These are phyloP conservation scores for Porphyrellus cyaneotinctus DNA, from an alignment of 768 basidiomycete species.

Conservation along the genomic window DNA sequence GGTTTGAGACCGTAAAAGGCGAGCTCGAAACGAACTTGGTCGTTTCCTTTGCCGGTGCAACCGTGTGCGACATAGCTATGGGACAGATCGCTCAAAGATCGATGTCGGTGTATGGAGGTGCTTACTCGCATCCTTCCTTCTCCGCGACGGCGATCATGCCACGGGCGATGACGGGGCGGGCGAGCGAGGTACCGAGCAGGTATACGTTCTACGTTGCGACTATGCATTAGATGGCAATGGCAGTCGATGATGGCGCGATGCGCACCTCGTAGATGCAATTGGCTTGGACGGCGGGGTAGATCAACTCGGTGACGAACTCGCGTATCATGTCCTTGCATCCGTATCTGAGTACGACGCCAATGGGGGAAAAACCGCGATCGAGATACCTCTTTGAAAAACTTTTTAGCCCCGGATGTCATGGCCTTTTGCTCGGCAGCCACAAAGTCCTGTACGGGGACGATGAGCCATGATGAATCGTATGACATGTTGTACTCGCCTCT, in stretches of 20 bases:
- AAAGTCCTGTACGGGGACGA: slow-evolving; percentile 65
- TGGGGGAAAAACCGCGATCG: neutral
- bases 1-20: slow-evolving; percentile 99
- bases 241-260: neutral
- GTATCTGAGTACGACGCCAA: neutral
- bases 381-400: slow-evolving; percentile 84
- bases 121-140: slow-evolving; percentile 92
- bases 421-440: slow-evolving; percentile 89
- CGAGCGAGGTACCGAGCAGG: slow-evolving; percentile 95
- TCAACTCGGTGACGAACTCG: slow-evolving; percentile 94
- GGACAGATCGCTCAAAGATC: neutral
- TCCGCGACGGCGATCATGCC: slow-evolving; percentile 96
- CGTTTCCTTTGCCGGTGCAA: slow-evolving; percentile 99
- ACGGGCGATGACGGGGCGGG: slow-evolving; percentile 97
- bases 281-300: slow-evolving; percentile 97
- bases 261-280: slow-evolving; percentile 97
- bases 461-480: neutral
- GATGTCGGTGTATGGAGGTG: neutral
- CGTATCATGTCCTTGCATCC: slow-evolving; percentile 79
- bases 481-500: slow-evolving; percentile 46
- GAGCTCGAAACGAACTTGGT: slow-evolving; percentile 98
- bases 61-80: slow-evolving; percentile 91
- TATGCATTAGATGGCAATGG: neutral
- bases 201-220: slow-evolving; percentile 72
- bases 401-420: slow-evolving; percentile 86